Evolutionary conservation across 2,329 filamentous ascomycete species (phyloP).

Genomic region (Dothiorella sarmentorum): DNA sequence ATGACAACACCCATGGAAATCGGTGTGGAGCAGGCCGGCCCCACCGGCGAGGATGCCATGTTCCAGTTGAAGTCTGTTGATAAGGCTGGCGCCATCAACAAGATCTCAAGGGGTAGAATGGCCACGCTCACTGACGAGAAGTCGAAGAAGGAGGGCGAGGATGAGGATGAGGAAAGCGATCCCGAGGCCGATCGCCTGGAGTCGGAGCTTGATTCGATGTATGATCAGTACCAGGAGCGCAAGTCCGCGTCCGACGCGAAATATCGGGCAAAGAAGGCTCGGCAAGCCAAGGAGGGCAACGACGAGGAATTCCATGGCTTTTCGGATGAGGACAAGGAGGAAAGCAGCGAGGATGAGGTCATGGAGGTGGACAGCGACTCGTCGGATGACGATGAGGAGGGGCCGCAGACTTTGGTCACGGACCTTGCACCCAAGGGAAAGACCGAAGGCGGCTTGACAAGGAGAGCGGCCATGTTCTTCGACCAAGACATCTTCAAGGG

Average conservation of each 20-base stretch:
- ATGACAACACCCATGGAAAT: slow-evolving; percentile 97
- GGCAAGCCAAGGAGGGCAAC: slow-evolving; percentile 76
- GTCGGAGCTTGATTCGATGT: slow-evolving; percentile 80
- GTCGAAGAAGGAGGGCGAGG: slow-evolving; percentile 39
- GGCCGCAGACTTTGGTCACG: slow-evolving; percentile 54
- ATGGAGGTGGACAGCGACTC: slow-evolving; percentile 61
- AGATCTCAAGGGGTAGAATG: slow-evolving; percentile 77
- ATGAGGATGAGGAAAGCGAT: slow-evolving; percentile 63
- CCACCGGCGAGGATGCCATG: slow-evolving; percentile 75
- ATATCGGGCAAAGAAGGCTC: slow-evolving; percentile 82
- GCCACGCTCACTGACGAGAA: slow-evolving; percentile 56
- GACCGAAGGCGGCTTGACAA: slow-evolving; percentile 65
- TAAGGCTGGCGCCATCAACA: slow-evolving; percentile 65
- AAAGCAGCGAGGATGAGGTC: slow-evolving; percentile 55
- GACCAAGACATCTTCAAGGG: slow-evolving; percentile 91
- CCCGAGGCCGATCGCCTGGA: slow-evolving; percentile 81
- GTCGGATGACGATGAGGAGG: slow-evolving; percentile 54
- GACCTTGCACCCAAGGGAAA: slow-evolving; percentile 57
- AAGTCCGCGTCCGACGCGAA: slow-evolving; percentile 81
- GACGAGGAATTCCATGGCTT: slow-evolving; percentile 81
- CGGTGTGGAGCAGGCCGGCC: slow-evolving; percentile 80
- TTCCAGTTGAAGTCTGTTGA: slow-evolving; percentile 83
- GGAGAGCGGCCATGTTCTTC: slow-evolving; percentile 84
- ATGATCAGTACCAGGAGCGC: slow-evolving; percentile 77
- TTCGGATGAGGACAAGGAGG: slow-evolving; percentile 59